Percentiles rank a stretch among this genome's conserved stretches.
Conservation (phyloP, 495 filamentous ascomycete genomes). For the Penicillium angulare region DNA sequence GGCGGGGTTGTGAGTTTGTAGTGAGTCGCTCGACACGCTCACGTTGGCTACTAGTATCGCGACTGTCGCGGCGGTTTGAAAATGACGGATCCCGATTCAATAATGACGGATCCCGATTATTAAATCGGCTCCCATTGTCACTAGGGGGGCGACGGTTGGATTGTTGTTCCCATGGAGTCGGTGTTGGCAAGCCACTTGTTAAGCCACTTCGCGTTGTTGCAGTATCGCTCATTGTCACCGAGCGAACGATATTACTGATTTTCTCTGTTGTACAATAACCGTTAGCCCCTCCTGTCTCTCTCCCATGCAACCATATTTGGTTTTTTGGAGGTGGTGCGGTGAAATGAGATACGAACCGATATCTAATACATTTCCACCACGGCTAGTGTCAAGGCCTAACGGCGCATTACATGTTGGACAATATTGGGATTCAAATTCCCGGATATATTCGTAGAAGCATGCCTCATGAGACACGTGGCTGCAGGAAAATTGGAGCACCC, state of each 20-base stretch:
- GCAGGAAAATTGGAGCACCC: slow-evolving; percentile 94
- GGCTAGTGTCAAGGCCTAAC: slow-evolving; percentile 87
- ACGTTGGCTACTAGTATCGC: slow-evolving; percentile 51
- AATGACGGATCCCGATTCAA: slow-evolving; percentile 25
- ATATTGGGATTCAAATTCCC: slow-evolving; percentile 90
- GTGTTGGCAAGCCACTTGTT: slow-evolving; percentile 53
- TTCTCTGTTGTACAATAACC: slow-evolving; percentile 64
- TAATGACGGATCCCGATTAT: slow-evolving; percentile 25
- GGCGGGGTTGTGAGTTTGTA: slow-evolving; percentile 38
- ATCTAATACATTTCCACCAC: slow-evolving; percentile 92
- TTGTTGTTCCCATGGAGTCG: slow-evolving; percentile 58
- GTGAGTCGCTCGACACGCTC: slow-evolving; percentile 62
- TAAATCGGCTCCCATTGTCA: slow-evolving; percentile 42
- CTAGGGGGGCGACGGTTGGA: slow-evolving; percentile 47
- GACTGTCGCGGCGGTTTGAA: slow-evolving; percentile 50
- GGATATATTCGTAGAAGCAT: slow-evolving; percentile 98
- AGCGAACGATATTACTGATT: slow-evolving; percentile 90
- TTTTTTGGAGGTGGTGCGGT: not conserved
- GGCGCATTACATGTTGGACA: slow-evolving; percentile 95
- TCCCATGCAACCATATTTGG: no score
- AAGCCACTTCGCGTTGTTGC: slow-evolving; percentile 48
- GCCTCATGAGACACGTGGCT: slow-evolving; percentile 95
- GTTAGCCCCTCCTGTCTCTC: not conserved
- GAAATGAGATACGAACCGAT: slow-evolving; percentile 89
- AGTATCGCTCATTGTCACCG: slow-evolving; percentile 68